Evolutionary conservation across 345 rosid species (phyloP).

Genomic region (Pistacia integerrima): DNA sequence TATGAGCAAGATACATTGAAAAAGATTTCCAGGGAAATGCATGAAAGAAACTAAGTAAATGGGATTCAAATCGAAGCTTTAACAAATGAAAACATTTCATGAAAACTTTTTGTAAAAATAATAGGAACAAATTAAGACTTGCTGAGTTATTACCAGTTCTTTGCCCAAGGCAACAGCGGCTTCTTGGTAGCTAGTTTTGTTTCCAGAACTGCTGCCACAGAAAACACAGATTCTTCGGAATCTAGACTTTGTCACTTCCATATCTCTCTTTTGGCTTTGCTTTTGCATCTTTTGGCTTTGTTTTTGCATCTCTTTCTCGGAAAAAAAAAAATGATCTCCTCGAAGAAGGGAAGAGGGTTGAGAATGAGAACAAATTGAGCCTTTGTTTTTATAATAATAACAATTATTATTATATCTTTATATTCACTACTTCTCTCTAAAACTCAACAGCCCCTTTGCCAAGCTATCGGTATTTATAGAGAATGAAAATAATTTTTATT

Average conservation of each 20-base stretch:
- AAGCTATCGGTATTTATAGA: no score
- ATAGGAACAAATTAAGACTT: neutral
- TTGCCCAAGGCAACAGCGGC: constrained; percentile 82
- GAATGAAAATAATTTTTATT: neutral
- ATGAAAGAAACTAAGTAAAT: neutral
- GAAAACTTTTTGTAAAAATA: neutral
- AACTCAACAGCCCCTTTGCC: no score
- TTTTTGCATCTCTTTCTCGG: constrained; percentile 23
- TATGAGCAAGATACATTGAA: neutral
- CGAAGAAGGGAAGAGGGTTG: constrained; percentile 28
- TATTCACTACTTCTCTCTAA: no score
- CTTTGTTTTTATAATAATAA: constrained; percentile 10
- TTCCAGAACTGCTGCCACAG: constrained; percentile 85
- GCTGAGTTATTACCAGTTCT: constrained; percentile 54
- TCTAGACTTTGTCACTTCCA: constrained; percentile 66
- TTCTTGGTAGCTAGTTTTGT: constrained; percentile 75
- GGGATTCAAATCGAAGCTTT: neutral
- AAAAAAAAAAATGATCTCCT: constrained; percentile 2
- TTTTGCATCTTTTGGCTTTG: constrained; percentile 19
- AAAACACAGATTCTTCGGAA: constrained; percentile 87
- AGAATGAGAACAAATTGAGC: constrained; percentile 40
- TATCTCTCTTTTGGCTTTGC: constrained; percentile 15
- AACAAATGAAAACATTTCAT: no score
- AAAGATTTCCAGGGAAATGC: neutral
- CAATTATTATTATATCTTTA: no score